phyloP scores from a whole-genome alignment of 2,329 filamentous ascomycete genomes.

The Sclerotinia nivalis region DNA sequence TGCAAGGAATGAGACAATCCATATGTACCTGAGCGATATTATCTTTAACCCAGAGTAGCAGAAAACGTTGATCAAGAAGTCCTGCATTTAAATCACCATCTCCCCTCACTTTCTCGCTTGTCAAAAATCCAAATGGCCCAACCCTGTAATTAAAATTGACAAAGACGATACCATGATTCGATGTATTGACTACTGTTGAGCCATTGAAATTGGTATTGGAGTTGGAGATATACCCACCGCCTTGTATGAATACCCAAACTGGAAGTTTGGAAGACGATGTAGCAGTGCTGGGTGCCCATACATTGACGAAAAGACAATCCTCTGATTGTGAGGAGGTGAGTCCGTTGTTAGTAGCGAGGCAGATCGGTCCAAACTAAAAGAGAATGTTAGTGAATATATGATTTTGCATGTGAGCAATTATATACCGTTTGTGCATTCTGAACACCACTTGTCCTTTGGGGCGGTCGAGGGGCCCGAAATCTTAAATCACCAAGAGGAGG shows the following conservation, averaged over 20 bases:
- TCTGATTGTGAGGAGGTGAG: conserved; percentile 18
- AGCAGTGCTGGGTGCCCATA: conserved; percentile 47
- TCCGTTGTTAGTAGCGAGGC: conserved; percentile 14
- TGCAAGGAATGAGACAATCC: background rate
- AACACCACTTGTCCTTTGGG: background rate
- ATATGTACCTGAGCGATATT: conserved; percentile 52
- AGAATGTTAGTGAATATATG: background rate
- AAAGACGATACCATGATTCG: conserved; percentile 51
- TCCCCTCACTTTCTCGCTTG: conserved; percentile 54
- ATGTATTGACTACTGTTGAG: conserved; percentile 48
- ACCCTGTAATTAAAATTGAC: conserved; percentile 66
- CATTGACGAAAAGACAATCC: conserved; percentile 50
- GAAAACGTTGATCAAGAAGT: conserved; percentile 61
- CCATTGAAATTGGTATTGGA: conserved; percentile 56
- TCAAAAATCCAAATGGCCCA: conserved; percentile 62
- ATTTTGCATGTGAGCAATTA: background rate
- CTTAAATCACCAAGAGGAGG: conserved; percentile 64
- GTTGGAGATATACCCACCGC: conserved; percentile 50
- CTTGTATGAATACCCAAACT: conserved; percentile 56
- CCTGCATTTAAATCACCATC: conserved; percentile 63
- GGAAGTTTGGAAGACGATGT: conserved; percentile 49
- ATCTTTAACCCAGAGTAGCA: conserved; percentile 61
- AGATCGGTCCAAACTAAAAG: conserved; percentile 24
- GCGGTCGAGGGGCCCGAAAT: conserved; percentile 51
- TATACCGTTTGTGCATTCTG: conserved; percentile 17